These are phyloP conservation scores for Paraconiothyrium sp. DNA, from an alignment of 2,329 filamentous ascomycete genomes.

Conservation along the genomic window DNA sequence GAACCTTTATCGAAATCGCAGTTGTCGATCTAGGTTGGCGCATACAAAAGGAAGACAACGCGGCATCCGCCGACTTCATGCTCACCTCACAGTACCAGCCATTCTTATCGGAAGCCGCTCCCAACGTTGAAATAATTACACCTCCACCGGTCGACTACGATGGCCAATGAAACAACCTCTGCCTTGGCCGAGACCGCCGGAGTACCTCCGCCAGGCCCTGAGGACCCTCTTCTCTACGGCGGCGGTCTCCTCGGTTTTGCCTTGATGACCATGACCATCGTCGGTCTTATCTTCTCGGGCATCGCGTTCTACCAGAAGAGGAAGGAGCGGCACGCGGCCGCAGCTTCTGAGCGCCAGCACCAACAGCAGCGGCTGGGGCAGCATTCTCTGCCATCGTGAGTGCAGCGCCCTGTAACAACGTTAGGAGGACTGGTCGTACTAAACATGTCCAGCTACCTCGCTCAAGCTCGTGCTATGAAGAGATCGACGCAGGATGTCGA, in stretches of 20 bases:
- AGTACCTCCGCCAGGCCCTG: not conserved
- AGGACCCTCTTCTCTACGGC: not conserved
- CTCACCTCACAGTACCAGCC: no score
- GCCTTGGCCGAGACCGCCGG: not conserved
- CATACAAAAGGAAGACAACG: no score
- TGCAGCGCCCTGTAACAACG: no score
- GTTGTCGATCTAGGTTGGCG: no score
- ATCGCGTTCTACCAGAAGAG: not conserved
- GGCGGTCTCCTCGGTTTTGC: not conserved
- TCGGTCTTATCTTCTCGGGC: not conserved
- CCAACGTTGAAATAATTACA: not conserved
- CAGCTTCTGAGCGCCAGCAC: no score
- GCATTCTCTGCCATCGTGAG: not conserved
- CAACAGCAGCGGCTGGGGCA: not conserved
- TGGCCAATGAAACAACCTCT: not conserved
- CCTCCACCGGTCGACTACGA: not conserved
- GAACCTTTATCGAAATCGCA: no score
- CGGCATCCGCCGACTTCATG: no score
- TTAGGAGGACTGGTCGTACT: no score
- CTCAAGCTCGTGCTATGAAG: not conserved
- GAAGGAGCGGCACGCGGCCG: not conserved
- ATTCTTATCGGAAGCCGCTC: no score
- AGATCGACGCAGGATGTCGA: not conserved
- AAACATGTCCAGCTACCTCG: not conserved
- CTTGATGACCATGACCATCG: not conserved